Conservation (phyloP, 1,284 basidiomycete genomes). For the Marasmius tenuissimus region DNA sequence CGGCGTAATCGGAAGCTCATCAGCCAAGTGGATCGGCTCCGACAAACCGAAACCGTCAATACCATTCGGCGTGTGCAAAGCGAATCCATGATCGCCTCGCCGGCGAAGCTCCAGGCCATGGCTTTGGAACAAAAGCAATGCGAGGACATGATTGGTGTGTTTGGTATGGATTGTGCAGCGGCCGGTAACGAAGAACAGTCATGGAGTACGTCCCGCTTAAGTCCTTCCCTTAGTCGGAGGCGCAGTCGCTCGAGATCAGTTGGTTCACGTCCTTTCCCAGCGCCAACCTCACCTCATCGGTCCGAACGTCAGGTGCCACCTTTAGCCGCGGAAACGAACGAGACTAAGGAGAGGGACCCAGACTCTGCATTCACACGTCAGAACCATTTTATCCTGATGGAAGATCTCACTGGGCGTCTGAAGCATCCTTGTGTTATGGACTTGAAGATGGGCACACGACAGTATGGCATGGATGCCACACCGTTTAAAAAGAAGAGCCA, state of each 20-base stretch:
- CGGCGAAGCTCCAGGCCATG: constrained; percentile 31
- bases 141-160: constrained; percentile 35
- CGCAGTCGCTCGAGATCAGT: constrained; percentile 61
- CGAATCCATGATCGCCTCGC: constrained; percentile 46
- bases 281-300: constrained; percentile 10
- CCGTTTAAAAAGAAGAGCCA: constrained; percentile 95
- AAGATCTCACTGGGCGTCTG: constrained; percentile 94
- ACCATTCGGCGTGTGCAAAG: constrained; percentile 63
- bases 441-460: constrained; percentile 98
- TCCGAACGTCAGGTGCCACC: constrained; percentile 26
- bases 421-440: constrained; percentile 96
- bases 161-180: constrained; percentile 45
- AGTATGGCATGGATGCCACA: constrained; percentile 97
- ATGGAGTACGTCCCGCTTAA: constrained; percentile 19
- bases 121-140: constrained; percentile 25
- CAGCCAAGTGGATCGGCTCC: constrained; percentile 38
- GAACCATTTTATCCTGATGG: constrained; percentile 98
- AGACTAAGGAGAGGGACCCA: constrained; percentile 17
- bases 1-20: constrained; percentile 34
- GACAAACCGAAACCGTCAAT: constrained; percentile 29
- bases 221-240: constrained; percentile 38
- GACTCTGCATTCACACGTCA: constrained; percentile 69
- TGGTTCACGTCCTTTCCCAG: constrained; percentile 26
- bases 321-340: constrained; percentile 20
- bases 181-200: not conserved